Evolutionary conservation across 331 rosid species (phyloP).

Genomic region (Rhamnella rubrinervis): DNA sequence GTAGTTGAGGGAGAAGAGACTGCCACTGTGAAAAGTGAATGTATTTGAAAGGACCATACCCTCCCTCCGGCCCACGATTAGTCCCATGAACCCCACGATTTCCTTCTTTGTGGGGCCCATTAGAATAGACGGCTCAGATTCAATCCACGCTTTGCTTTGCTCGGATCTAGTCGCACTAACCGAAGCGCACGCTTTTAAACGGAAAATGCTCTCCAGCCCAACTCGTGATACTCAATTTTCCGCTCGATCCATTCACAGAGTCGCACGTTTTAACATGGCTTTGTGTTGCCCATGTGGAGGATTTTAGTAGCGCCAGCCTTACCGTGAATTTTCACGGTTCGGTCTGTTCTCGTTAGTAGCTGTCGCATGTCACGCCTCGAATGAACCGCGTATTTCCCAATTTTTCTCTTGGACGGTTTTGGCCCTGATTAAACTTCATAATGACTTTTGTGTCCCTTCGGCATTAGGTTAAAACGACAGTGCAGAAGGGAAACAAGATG

Average conservation of each 20-base stretch:
- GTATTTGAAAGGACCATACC: not conserved
- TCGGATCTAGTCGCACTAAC: not conserved
- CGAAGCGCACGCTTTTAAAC: slow-evolving; percentile 7
- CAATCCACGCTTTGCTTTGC: not conserved
- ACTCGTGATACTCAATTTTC: not conserved
- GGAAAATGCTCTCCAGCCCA: no score
- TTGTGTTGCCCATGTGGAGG: no score
- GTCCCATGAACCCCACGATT: not conserved
- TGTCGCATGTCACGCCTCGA: slow-evolving; percentile 3
- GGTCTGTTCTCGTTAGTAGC: not conserved
- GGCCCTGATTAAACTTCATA: no score
- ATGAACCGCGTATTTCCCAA: not conserved
- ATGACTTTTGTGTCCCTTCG: no score
- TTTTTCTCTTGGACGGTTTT: not conserved
- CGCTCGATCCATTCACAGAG: not conserved
- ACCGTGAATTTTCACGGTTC: no score
- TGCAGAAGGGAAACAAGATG: no score
- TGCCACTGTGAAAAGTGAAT: no score
- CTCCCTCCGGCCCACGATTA: not conserved
- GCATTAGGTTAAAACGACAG: no score
- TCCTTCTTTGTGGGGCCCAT: not conserved
- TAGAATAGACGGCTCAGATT: not conserved
- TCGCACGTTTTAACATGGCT: not conserved
- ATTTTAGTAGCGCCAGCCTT: no score
- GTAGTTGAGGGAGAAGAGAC: no score